Base-by-base conservation (phyloP, 345 rosid species). In the Geranium rotundifolium region DNA sequence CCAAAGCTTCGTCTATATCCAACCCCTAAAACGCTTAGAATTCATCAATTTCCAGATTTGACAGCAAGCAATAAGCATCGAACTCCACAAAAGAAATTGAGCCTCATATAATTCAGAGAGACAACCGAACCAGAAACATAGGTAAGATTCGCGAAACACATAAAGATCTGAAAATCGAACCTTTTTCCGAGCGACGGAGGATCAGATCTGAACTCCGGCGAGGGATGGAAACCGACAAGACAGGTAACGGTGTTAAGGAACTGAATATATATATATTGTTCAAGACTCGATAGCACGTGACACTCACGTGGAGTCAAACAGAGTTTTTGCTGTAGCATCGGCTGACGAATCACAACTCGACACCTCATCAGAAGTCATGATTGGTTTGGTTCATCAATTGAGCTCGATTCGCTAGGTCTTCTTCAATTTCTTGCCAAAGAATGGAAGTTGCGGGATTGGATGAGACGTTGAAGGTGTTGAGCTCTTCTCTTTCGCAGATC, bases 401-500 rank as follows among this genome's bases (percentile, higher is more conserved):
- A 34, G 41, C 41, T 34, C 41, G 10, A 1, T 34, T 34, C 41
- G 41, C 10, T 34, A 5, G 41, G 10, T 34, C 41, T 34, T 34
- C 41, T 34, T 34, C 41, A 8, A 34, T 34, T 8, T 34, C 41
- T 34, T 34, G 10, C 41, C 10, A 8, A 19, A 39, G 46, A 37
- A 83, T 77, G 82, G 81, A 66, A 41, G 66, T 62, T 60, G 68
- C 67, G 57, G 76, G 54, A 61, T 69, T 62, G 62, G 89, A 83
- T 54, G 90, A 84, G 74, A 58, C 69, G 4, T 54, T 81, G 56
- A 77, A 75, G 61, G 80, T 74, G 62, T 58, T 88, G 75, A 78
- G 74, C 56, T 70, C 77, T 27, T 77, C 79, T 65, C 87, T 91
- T 29, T 52, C 72, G 19, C 78, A 70, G 29, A 70, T 78, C 81